Evolutionary conservation across 1,139 yeast species (phyloP).

Genomic region (Yamadazyma diospyri): DNA sequence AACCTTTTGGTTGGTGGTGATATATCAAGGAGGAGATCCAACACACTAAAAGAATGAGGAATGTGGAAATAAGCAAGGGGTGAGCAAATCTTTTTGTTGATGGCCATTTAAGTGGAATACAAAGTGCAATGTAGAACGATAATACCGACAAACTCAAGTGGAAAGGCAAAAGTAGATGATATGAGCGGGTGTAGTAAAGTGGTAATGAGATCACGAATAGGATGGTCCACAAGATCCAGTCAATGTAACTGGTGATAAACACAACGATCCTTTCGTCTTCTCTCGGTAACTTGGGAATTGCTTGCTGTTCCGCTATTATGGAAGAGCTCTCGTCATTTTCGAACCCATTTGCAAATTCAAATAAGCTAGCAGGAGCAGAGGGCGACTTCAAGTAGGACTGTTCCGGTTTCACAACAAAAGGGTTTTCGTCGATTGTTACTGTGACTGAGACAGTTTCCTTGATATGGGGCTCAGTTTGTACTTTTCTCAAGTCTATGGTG

Average conservation of each 20-base stretch:
- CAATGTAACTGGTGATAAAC: constrained; percentile 46
- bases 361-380: constrained; percentile 8
- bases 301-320: neutral
- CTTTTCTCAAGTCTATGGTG: constrained; percentile 18
- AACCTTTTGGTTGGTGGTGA: constrained; percentile 42
- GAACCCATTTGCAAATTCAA: constrained; percentile 2
- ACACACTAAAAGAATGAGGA: constrained; percentile 55
- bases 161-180: constrained; percentile 56
- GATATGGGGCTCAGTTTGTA: constrained; percentile 14
- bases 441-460: neutral
- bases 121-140: constrained; percentile 50
- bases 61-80: constrained; percentile 69
- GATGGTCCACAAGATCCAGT: constrained; percentile 48
- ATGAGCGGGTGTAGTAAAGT: constrained; percentile 41
- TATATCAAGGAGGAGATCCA: constrained; percentile 58
- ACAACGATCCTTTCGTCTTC: constrained; percentile 28
- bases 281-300: constrained; percentile 13
- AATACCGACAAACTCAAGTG: constrained; percentile 61
- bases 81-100: constrained; percentile 53
- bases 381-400: constrained; percentile 17
- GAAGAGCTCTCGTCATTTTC: neutral
- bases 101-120: constrained; percentile 48
- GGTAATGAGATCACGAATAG: constrained; percentile 56
- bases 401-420: constrained; percentile 19
- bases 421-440: constrained; percentile 16